A percentile compares a stretch with the other conserved stretches of the same genome.
Evolutionary conservation across 768 basidiomycete species (phyloP).

Genomic region (Mycena galopus): DNA sequence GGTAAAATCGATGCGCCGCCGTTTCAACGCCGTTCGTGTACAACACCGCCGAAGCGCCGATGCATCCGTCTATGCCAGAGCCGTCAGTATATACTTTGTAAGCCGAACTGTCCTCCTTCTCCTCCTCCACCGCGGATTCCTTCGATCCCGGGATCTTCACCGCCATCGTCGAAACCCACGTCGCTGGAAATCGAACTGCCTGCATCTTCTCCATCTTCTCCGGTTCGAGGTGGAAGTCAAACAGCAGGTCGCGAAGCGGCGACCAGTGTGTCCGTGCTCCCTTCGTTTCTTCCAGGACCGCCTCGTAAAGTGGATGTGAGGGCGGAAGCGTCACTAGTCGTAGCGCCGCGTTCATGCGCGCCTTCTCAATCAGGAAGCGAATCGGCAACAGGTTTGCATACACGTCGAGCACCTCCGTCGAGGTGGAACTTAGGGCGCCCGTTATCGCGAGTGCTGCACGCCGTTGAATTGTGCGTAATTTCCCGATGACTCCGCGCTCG

Average conservation of each 20-base stretch:
- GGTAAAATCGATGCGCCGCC: neutral
- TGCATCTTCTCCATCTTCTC: conserved; percentile 1
- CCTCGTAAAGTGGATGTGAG: neutral
- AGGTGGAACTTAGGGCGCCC: conserved; percentile 29
- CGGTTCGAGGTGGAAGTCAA: neutral
- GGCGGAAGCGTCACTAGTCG: neutral
- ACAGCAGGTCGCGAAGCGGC: conserved; percentile 1
- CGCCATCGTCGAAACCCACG: conserved; percentile 16
- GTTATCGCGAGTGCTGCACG: conserved; percentile 34
- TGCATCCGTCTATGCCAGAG: conserved; percentile 29
- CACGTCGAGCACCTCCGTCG: conserved; percentile 26
- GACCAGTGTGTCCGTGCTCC: neutral
- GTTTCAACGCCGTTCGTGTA: neutral
- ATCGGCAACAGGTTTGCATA: conserved; percentile 23
- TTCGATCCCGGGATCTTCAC: conserved; percentile 10
- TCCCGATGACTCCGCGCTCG: neutral
- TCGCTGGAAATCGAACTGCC: neutral
- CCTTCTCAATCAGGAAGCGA: neutral
- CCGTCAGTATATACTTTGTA: conserved; percentile 39
- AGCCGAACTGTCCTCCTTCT: neutral
- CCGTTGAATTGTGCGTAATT: conserved; percentile 33
- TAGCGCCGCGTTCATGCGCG: neutral
- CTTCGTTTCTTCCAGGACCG: neutral
- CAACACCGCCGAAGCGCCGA: conserved; percentile 41
- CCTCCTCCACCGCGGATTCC: conserved; percentile 5